Evolutionary conservation across 192 early-diverging fungal species (phyloP).

Genomic region (Pilaira anomala): DNA sequence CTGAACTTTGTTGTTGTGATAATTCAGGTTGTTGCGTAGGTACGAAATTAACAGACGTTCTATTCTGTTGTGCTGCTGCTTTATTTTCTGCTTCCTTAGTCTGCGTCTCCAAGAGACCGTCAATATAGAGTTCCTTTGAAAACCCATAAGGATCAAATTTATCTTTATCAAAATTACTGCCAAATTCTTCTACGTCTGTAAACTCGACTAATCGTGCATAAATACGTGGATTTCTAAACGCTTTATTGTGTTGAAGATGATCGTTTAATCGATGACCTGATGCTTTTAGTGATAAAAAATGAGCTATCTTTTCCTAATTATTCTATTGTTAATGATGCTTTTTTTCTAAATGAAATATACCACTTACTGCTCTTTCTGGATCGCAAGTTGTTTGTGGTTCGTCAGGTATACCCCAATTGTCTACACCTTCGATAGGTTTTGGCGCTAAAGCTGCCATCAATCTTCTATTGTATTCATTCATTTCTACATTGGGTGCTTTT

Average conservation of each 20-base stretch:
- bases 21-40: neutral
- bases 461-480: neutral
- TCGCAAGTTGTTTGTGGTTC: conserved; percentile 55
- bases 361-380: conserved; percentile 59
- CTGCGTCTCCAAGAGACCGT: conserved; percentile 51
- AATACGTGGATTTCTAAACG: conserved; percentile 90
- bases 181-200: conserved; percentile 76
- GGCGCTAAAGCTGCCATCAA: conserved; percentile 34
- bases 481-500: neutral
- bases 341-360: neutral
- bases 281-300: conserved; percentile 64
- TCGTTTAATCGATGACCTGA: conserved; percentile 81
- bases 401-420: conserved; percentile 58
- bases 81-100: conserved; percentile 40
- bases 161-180: conserved; percentile 69
- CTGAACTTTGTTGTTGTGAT: conserved; percentile 8
- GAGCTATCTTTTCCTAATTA: conserved; percentile 67
- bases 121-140: conserved; percentile 53
- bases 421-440: conserved; percentile 45
- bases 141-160: conserved; percentile 73
- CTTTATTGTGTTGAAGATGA: conserved; percentile 75
- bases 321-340: neutral
- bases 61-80: conserved; percentile 30
- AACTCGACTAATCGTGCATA: conserved; percentile 84
- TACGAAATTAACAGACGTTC: conserved; percentile 19